Conservation (phyloP, 208 protist species). For the Leishmania arabica region DNA sequence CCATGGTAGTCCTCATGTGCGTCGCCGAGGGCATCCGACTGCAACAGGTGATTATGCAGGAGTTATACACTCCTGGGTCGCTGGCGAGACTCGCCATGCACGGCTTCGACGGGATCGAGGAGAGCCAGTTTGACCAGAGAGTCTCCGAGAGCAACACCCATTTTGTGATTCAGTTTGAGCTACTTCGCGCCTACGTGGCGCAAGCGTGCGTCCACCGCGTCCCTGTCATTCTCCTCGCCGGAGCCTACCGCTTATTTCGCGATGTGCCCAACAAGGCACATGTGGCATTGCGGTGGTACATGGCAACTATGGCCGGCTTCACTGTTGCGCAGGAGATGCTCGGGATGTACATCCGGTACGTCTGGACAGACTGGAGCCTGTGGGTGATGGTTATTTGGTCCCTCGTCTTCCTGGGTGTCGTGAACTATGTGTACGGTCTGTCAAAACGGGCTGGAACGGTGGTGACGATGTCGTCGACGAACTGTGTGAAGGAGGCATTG, state of each 20-base stretch:
- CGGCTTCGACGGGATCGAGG: constrained; percentile 51
- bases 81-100: constrained; percentile 34
- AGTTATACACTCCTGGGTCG: constrained; percentile 28
- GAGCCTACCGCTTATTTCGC: constrained; percentile 51
- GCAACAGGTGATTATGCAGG: constrained; percentile 31
- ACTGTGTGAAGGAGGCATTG: constrained; percentile 54
- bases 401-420: constrained; percentile 49
- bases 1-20: constrained; percentile 40
- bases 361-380: constrained; percentile 27
- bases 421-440: constrained; percentile 89
- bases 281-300: constrained; percentile 83
- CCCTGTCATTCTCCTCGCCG: constrained; percentile 48
- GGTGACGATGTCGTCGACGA: constrained; percentile 45
- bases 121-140: constrained; percentile 42
- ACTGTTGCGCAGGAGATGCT: constrained; percentile 40
- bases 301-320: constrained; percentile 58
- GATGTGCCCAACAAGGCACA: constrained; percentile 66
- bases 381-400: constrained; percentile 37
- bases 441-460: constrained; percentile 74
- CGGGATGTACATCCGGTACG: constrained; percentile 53
- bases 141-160: constrained; percentile 63
- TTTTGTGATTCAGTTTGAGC: constrained; percentile 78
- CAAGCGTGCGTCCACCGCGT: constrained; percentile 39
- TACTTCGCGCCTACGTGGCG: constrained; percentile 52
- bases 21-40: constrained; percentile 39